A percentile compares a stretch with the other conserved stretches of the same genome.
These are phyloP conservation scores for Acanthochlamys bracteata DNA, from an alignment of 106 monocot genomes.

Conservation along the genomic window DNA sequence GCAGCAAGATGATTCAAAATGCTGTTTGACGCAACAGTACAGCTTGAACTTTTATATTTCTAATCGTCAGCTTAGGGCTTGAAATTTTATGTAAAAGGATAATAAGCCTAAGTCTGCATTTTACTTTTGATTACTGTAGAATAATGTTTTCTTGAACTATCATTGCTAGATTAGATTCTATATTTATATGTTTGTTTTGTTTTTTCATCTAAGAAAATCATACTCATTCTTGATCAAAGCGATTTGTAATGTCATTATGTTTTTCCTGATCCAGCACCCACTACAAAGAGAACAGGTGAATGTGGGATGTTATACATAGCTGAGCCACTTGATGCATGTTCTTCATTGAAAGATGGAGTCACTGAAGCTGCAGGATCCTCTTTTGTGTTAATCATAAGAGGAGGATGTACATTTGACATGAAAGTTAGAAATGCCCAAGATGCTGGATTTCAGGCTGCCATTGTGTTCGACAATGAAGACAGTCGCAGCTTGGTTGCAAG, in stretches of 20 bases:
- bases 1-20: no score
- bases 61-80: no score
- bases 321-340: slow-evolving; percentile 79
- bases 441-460: slow-evolving; percentile 76
- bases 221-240: neutral
- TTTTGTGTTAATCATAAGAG: slow-evolving; percentile 75
- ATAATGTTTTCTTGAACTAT: no score
- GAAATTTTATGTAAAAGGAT: no score
- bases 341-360: slow-evolving; percentile 42
- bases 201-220: no score
- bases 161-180: no score
- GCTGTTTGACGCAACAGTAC: no score
- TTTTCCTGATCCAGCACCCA: slow-evolving; percentile 44
- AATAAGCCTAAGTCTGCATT: no score
- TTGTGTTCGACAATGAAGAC: slow-evolving; percentile 73
- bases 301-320: slow-evolving; percentile 57
- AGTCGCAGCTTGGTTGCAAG: slow-evolving; percentile 50
- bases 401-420: slow-evolving; percentile 76
- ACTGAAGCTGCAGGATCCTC: slow-evolving; percentile 28
- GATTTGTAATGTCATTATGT: neutral
- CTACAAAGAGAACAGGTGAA: slow-evolving; percentile 66
- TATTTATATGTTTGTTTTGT: neutral
- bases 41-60: no score
- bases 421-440: slow-evolving; percentile 80
- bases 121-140: no score